A percentile compares a stretch with the other conserved stretches of the same genome.
Conservation (phyloP, 352 stramenopile species). For the Phytophthora vignae region DNA sequence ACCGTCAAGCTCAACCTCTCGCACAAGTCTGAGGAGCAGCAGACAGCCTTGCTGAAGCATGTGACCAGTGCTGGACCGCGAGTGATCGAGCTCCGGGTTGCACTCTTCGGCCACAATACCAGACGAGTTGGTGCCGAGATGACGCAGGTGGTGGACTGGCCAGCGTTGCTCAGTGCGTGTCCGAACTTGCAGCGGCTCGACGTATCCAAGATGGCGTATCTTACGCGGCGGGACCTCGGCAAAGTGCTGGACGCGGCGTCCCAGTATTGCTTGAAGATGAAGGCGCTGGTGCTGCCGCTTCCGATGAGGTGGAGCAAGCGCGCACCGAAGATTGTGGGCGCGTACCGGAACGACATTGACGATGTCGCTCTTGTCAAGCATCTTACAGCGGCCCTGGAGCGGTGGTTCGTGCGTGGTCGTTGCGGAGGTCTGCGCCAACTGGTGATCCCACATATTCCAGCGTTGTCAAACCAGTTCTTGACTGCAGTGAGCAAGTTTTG, state of each 20-base stretch:
- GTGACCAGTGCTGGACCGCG: constrained; percentile 28
- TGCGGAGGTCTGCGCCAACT: constrained; percentile 49
- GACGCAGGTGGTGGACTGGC: constrained; percentile 50
- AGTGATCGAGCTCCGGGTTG: constrained; percentile 53
- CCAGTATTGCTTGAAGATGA: constrained; percentile 53
- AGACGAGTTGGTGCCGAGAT: constrained; percentile 32
- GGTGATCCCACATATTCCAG: constrained; percentile 44
- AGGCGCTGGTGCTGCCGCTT: constrained; percentile 51
- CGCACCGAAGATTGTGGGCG: constrained; percentile 25
- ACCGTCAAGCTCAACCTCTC: constrained; percentile 59
- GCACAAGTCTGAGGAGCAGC: constrained; percentile 45
- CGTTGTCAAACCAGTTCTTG: constrained; percentile 53
- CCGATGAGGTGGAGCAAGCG: constrained; percentile 53
- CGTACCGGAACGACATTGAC: constrained; percentile 32
- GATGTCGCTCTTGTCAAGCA: constrained; percentile 40
- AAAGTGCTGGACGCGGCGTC: constrained; percentile 49
- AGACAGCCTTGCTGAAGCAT: constrained; percentile 30
- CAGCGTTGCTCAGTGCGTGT: constrained; percentile 40
- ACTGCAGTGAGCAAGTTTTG: constrained; percentile 48
- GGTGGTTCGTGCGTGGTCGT: constrained; percentile 46
- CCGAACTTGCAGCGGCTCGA: constrained; percentile 61
- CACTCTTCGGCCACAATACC: constrained; percentile 62
- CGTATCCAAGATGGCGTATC: constrained; percentile 59
- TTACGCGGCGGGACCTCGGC: constrained; percentile 49
- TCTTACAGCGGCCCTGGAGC: constrained; percentile 45